Evolutionary conservation across 768 basidiomycete species (phyloP).

Genomic region (Xerocomus spinulosus): DNA sequence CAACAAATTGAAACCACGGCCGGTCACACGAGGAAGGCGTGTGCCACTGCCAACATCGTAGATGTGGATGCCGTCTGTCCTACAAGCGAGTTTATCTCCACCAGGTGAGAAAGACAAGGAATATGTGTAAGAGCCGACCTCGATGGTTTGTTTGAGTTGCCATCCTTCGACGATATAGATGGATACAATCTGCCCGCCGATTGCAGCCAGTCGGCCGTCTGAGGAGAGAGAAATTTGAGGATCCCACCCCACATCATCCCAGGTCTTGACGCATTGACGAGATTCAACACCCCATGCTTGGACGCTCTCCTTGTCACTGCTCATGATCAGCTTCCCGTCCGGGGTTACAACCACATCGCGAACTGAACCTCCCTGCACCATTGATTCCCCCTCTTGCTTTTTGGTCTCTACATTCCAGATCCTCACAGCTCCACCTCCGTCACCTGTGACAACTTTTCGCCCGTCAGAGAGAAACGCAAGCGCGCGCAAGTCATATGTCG

Average conservation of each 20-base stretch:
- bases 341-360: too few species aligned
- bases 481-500: too few species aligned
- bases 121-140: not conserved
- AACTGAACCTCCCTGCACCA: too few species aligned
- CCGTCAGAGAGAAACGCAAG: too few species aligned
- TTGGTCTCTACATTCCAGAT: too few species aligned
- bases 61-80: not conserved
- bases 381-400: too few species aligned
- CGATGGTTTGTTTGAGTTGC: not conserved
- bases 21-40: not conserved
- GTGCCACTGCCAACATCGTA: not conserved
- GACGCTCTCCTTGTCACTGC: not conserved
- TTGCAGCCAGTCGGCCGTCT: slow-evolving; percentile 3
- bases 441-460: too few species aligned
- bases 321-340: too few species aligned
- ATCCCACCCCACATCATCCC: not conserved
- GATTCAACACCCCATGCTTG: not conserved
- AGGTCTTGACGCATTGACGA: not conserved
- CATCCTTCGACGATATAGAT: not conserved
- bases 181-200: not conserved
- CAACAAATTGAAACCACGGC: not conserved
- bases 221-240: not conserved
- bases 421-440: too few species aligned
- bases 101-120: slow-evolving; percentile 1
- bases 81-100: slow-evolving; percentile 4